These are phyloP conservation scores for Lactifluus subvellereus DNA, from an alignment of 768 basidiomycete species.

Conservation along the genomic window DNA sequence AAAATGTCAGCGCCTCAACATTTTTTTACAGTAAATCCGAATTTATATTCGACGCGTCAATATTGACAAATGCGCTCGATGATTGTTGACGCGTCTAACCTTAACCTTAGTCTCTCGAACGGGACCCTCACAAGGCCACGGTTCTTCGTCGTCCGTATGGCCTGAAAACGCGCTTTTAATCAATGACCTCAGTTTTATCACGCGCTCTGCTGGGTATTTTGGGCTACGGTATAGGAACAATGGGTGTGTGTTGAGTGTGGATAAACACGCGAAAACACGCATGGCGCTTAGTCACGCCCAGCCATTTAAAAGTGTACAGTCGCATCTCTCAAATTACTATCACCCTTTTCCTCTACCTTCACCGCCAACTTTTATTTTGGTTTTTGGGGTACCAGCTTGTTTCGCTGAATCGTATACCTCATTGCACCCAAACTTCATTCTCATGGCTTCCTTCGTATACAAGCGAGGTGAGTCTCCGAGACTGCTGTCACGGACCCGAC, in stretches of 20 bases:
- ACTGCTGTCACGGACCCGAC: background rate
- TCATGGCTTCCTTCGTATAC: constrained; percentile 43
- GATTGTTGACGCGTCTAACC: constrained; percentile 18
- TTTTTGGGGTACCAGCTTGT: background rate
- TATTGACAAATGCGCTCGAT: constrained; percentile 7
- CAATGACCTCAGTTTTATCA: background rate
- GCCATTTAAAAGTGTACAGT: constrained; percentile 5
- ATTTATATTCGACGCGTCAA: constrained; percentile 9
- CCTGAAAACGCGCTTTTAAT: background rate
- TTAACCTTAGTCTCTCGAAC: background rate
- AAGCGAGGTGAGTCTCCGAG: constrained; percentile 45
- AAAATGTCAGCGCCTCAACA: no score
- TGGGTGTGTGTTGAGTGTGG: background rate
- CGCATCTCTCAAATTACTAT: background rate
- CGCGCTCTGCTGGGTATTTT: background rate
- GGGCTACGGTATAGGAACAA: background rate
- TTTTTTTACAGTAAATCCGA: no score
- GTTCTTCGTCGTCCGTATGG: background rate
- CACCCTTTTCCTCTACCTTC: background rate
- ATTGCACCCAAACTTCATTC: background rate
- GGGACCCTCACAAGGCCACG: background rate
- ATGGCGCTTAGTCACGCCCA: constrained; percentile 18
- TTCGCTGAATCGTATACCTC: background rate
- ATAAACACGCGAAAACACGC: constrained; percentile 15
- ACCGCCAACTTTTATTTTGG: background rate